Base-by-base conservation (phyloP, 495 filamentous ascomycete genomes). In the Halenospora varia region DNA sequence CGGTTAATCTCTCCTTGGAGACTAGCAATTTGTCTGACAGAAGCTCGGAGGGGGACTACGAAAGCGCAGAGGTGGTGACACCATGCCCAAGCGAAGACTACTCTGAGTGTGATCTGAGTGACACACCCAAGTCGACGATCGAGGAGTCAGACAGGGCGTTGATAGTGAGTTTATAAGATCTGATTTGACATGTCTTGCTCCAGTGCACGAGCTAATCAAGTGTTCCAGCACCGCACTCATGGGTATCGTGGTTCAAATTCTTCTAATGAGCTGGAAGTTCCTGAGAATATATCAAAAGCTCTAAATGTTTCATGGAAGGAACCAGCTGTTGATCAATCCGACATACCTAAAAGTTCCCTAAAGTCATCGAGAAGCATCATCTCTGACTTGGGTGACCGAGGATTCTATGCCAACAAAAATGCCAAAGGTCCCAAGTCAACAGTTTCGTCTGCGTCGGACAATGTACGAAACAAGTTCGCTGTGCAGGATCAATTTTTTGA, bases 401-500 rank as follows among this genome's bases (percentile, higher is more conserved):
- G 15, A n/a, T 56, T 49, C 19, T 11, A 3, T 2, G 18, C 20
- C 35, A 49, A 35, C n/a, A 19, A 17, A 45, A 56, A 56, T 15
- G 45, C 25, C 19, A 56, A 2, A 40, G 4, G 23, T 18, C 2
- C 1, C 24, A 49, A 49, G 25, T 48, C 54, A 1, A 18, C 3
- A 4, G 3, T 15, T 19, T 50, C n/a, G 1, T 1, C 17, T 18
- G 2, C 35, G 24, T 35, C 49, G 24, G 54, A 6, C 22, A 8
- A 17, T 8, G 41, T 24, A 20, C 17, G 22, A 13, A 22, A 44
- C 18, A 40, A 40, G 10, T 15, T 10, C 42, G 19, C 53, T 9
- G 46, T 57, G 17, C 55, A 57, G 25, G 25, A 57, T 15, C 46
- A 19, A 9, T 41, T 57, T 18, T 51, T 57, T 22, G 15, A 20